Conservation (phyloP, 805 yeast genomes). For the Sugiyamaella americana region DNA sequence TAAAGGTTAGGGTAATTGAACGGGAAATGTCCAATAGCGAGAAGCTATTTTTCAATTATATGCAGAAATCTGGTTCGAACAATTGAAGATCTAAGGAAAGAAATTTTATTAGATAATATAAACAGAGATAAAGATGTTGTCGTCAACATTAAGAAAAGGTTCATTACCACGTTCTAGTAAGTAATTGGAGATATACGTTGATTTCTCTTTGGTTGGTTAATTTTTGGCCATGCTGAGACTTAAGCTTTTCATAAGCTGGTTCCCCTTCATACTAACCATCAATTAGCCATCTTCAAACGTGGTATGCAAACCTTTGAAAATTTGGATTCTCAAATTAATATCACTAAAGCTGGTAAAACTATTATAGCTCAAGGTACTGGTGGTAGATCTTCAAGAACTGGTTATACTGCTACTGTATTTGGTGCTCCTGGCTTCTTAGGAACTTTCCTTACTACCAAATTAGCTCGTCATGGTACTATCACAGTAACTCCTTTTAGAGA, state of each 20-base stretch:
- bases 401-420: constrained; percentile 82
- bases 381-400: constrained; percentile 44
- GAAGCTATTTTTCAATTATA: not conserved
- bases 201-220: no score
- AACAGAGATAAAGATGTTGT: no score
- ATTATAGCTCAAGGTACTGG: constrained; percentile 55
- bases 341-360: constrained; percentile 72
- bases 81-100: no score
- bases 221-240: no score
- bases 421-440: constrained; percentile 81
- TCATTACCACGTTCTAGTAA: no score
- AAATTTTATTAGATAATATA: no score
- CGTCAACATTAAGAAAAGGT: no score
- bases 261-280: no score
- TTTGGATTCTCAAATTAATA: constrained; percentile 47
- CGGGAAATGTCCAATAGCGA: constrained; percentile 11
- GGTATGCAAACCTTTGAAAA: constrained; percentile 33
- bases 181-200: no score
- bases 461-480: constrained; percentile 77
- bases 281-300: not conserved
- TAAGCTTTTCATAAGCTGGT: no score
- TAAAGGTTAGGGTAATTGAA: constrained; percentile 20
- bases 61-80: not conserved
- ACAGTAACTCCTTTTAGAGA: constrained; percentile 78
- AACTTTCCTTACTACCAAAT: constrained; percentile 58